A percentile compares a stretch with the other conserved stretches of the same genome.
Conservation (phyloP, 805 yeast genomes). For the Candida easanensis region DNA sequence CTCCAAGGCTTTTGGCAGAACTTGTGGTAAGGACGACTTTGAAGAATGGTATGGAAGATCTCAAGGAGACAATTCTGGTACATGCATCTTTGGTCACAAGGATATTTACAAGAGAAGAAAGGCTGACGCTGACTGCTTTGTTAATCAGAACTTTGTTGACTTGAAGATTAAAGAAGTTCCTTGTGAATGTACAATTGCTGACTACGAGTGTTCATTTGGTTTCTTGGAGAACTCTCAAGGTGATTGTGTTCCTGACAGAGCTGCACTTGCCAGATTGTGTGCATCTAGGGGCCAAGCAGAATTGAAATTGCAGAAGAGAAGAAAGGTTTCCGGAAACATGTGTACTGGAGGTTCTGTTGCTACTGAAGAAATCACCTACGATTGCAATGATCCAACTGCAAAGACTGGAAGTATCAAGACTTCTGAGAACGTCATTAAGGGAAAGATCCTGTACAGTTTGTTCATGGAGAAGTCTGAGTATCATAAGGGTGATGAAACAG, state of each 20-base stretch:
- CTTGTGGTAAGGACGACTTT: conserved; percentile 47
- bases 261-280: conserved; percentile 34
- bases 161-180: conserved; percentile 44
- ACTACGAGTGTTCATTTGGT: conserved; percentile 69
- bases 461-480: conserved; percentile 46
- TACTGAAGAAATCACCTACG: conserved; percentile 13
- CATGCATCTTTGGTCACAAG: conserved; percentile 68
- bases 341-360: conserved; percentile 17
- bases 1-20: conserved; percentile 48
- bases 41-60: conserved; percentile 63
- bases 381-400: conserved; percentile 20
- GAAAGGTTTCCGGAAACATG: conserved; percentile 23
- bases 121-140: conserved; percentile 58
- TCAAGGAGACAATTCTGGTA: conserved; percentile 29
- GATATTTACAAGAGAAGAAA: conserved; percentile 68
- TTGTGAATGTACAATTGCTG: conserved; percentile 61
- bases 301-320: conserved; percentile 15
- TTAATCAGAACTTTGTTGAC: conserved; percentile 37
- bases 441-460: conserved; percentile 49
- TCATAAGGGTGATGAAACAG: conserved; percentile 52
- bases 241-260: conserved; percentile 45
- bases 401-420: conserved; percentile 29
- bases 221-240: conserved; percentile 38
- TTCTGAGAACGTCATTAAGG: conserved; percentile 43
- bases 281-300: conserved; percentile 15